Percentiles rank a stretch among this genome's conserved stretches.
Conservation (phyloP, 495 filamentous ascomycete genomes). For the Penicillium paxilli region DNA sequence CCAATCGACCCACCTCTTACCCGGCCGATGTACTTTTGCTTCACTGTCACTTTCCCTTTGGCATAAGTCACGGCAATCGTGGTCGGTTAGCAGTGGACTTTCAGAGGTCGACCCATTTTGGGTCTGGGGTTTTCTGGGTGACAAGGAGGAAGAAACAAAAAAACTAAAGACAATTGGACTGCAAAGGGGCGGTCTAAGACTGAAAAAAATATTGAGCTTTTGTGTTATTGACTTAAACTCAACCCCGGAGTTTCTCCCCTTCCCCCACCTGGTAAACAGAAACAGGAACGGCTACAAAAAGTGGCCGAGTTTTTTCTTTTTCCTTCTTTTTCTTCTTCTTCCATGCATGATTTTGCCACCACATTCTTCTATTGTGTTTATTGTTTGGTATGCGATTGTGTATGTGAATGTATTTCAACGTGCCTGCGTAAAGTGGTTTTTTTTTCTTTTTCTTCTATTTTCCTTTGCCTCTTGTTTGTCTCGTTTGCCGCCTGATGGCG, state of each 20-base stretch:
- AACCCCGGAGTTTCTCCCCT: not conserved
- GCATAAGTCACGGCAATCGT: constrained; percentile 6
- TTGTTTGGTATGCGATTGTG: not conserved
- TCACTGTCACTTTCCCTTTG: not conserved
- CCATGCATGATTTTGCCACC: constrained; percentile 1
- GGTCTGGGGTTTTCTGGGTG: not conserved
- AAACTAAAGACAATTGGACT: too few species aligned
- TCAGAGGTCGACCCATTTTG: not conserved
- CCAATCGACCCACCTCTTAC: constrained; percentile 6
- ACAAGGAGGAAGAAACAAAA: not conserved
- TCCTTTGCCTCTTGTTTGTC: constrained; percentile 1
- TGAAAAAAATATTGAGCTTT: not conserved
- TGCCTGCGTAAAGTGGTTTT: constrained; percentile 10
- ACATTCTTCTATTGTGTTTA: constrained; percentile 1
- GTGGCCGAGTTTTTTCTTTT: not conserved
- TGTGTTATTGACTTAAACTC: too few species aligned
- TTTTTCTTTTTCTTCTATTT: constrained; percentile 5
- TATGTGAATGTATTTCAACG: not conserved
- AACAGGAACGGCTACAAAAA: not conserved
- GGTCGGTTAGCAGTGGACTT: not conserved
- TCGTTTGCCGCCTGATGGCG: not conserved
- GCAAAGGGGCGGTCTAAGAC: too few species aligned
- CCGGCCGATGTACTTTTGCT: constrained; percentile 1
- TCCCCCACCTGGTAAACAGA: not conserved
- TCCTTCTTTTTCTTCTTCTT: too few species aligned